phyloP scores from a whole-genome alignment of 1,284 basidiomycete species.

The Boletus smithii region DNA sequence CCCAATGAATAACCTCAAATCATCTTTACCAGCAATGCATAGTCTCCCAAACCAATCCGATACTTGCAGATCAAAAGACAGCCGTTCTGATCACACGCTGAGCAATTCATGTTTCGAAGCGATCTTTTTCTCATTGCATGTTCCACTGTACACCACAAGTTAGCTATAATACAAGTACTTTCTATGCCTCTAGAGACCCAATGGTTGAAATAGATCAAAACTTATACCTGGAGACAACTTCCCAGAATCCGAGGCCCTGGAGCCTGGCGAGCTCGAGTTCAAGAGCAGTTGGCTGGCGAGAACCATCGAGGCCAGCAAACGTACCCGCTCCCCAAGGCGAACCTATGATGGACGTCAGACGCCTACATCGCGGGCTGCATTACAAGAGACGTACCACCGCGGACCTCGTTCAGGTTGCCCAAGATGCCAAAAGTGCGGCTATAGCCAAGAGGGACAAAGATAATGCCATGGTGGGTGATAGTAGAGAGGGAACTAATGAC shows the following conservation, averaged over 20 bases:
- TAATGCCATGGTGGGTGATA: constrained; percentile 52
- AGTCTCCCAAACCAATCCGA: too few relatives aligned
- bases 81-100: background rate
- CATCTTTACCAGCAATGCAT: too few relatives aligned
- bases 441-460: constrained; percentile 55
- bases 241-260: constrained; percentile 43
- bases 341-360: constrained; percentile 17
- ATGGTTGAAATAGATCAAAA: constrained; percentile 1
- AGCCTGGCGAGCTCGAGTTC: constrained; percentile 46
- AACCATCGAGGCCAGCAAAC: constrained; percentile 46
- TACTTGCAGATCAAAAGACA: background rate
- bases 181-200: background rate
- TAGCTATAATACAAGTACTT: background rate
- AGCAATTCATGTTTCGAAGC: background rate
- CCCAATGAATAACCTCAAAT: too few relatives aligned
- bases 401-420: constrained; percentile 39
- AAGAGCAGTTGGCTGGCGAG: constrained; percentile 40
- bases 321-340: constrained; percentile 48
- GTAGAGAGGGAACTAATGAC: constrained; percentile 50
- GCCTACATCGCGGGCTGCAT: background rate
- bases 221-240: constrained; percentile 10
- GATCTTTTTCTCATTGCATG: background rate
- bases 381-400: constrained; percentile 37
- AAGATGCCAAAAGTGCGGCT: constrained; percentile 36
- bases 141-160: background rate